Evolutionary conservation across 768 basidiomycete genomes (phyloP).

Genomic region (Clavaria fumosa): DNA sequence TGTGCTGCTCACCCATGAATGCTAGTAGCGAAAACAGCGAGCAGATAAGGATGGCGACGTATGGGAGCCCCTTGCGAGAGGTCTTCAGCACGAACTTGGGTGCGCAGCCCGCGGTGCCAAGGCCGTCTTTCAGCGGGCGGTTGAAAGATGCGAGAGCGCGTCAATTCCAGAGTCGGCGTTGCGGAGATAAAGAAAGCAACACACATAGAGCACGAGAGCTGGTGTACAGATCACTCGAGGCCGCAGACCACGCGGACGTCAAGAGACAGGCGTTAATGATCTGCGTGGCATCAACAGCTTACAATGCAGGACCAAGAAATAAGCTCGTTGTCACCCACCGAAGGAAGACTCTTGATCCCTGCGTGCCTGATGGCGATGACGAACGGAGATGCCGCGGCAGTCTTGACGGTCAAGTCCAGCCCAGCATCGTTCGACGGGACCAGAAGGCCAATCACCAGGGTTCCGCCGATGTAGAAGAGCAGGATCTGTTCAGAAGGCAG

Average conservation of each 20-base stretch:
- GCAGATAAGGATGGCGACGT: conserved; percentile 52
- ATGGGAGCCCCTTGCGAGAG: conserved; percentile 60
- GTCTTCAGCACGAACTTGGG: conserved; percentile 65
- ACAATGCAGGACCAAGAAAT: too few species aligned
- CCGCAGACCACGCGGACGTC: conserved; percentile 88
- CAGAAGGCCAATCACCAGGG: conserved; percentile 67
- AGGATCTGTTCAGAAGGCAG: too few species aligned
- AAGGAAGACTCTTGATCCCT: conserved; percentile 78
- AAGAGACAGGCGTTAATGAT: conserved; percentile 73
- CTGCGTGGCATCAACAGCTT: conserved; percentile 25
- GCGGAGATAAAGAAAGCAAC: conserved; percentile 14
- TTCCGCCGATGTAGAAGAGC: conserved; percentile 60
- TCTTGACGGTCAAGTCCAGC: conserved; percentile 38
- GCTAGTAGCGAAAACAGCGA: conserved; percentile 54
- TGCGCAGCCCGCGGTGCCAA: conserved; percentile 68
- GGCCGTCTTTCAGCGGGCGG: too few species aligned
- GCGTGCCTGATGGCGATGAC: conserved; percentile 79
- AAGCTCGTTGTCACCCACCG: conserved; percentile 42
- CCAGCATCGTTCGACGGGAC: conserved; percentile 53
- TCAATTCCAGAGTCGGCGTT: too few species aligned
- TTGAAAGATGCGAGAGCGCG: too few species aligned
- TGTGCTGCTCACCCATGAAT: too few species aligned
- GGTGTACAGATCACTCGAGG: conserved; percentile 79
- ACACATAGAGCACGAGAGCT: conserved; percentile 77
- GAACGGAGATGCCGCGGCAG: conserved; percentile 70